Evolutionary conservation across 441 rosid species (phyloP), one percentile per base, ranked within the genome.

Genomic region (Syzygium syzygioides): DNA sequence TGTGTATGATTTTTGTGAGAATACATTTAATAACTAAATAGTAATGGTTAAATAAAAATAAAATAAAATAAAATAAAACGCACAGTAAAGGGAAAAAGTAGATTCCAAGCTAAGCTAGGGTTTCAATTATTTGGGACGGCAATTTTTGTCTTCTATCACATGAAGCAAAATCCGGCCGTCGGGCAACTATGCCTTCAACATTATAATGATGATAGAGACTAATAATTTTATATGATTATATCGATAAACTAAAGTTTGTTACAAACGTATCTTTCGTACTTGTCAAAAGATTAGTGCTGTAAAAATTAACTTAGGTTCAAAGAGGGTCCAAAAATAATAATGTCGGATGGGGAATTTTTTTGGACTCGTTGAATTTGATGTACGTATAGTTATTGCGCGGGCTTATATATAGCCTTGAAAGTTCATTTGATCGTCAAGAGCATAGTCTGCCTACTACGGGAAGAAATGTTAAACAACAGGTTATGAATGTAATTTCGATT

Each of bases 361-460:
- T 48, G 12, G 12, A 37, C 17, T 41, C 13, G n/a, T 41, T 13
- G n/a, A 37, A 41, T 12, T 76, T 6, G 9, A 37, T 41, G n/a
- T 45, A 12, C 9, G 41, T 37, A 23, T 37, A 41, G 52, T 76
- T 41, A 20, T 23, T 37, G 48, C 0, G 1, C 5, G 14, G 9
- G 83, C n/a, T 6, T 3, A 41, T 76, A 37, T 41, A 41, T 6
- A n/a, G 13, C 48, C n/a, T 41, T 18, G 2, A 25, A 76, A 19
- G 28, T 76, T 76, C 41, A 41, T 23, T 13, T 6, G n/a, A 76
- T 76, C 5, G 28, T 8, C 28, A 71, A 37, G 50, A 71, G 28
- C 50, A 37, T 0, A 37, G 1, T 1, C 80, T 19, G 37, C 26
- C 37, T 6, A 0, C 8, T 23, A 64, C 3, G 2, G 0, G 12